Evolutionary conservation across 208 protist genomes (phyloP), one percentile per base, ranked within the genome.

Genomic region (Novymonas esmeraldas): DNA sequence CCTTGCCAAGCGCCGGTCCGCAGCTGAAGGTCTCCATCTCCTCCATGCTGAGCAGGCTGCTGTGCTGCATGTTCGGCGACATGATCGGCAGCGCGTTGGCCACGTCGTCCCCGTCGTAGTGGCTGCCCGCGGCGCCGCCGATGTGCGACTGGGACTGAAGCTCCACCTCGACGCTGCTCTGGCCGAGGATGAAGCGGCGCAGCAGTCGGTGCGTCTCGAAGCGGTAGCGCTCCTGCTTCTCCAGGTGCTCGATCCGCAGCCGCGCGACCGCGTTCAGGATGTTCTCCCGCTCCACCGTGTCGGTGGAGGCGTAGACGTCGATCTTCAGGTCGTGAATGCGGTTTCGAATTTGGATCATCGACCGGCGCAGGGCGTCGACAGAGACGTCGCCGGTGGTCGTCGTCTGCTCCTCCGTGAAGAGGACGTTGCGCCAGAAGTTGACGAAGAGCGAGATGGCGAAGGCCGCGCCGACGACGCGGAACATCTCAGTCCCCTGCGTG

Each of bases 1-100:
- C 82, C 51, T 89, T 89, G 42, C 82, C 82, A 20, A 89, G 76
- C 42, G 79, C 82, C 18, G 87, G 87, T 7, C 87, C 87, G 75
- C 81, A 90, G 71, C 78, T 82, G 70, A 93, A 93, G 22, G 74
- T 81, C 73, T 90, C 83, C 78, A 93, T 85, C 59, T 93, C 84
- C 60, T 90, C 87, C 45, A 81, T 51, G 7, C 76, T 87, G 6
- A 93, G 81, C 26, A 83, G 64, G 10, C 50, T 57, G 39, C 54
- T 73, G 46, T 70, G 74, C 64, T 73, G 70, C 29, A 55, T 65
- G 65, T 67, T 73, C 2, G 61, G 56, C 26, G 61, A 71, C 36
- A 51, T 72, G 39, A 70, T 55, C 29, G 66, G 59, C 26, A 55
- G 18, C 33, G 55, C n/a, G 18, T 67, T 61, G 34, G 58, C 61